phyloP scores from a whole-genome alignment of 2,329 filamentous ascomycete genomes.

The Trichoderma koningiopsis region DNA sequence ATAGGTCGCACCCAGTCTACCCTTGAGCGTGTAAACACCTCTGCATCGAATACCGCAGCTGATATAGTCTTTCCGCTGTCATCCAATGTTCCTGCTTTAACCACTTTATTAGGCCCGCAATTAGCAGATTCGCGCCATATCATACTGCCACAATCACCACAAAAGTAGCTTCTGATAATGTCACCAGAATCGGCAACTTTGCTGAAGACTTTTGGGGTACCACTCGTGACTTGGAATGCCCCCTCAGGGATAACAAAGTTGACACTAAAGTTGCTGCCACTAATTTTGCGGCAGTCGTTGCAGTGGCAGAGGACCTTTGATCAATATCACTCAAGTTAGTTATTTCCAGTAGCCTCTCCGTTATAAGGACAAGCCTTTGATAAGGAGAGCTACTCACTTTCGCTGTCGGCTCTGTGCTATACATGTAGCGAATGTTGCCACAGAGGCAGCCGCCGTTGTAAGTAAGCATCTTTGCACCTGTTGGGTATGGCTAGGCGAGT shows the following conservation, averaged over 20 bases:
- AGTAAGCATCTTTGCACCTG: neutral
- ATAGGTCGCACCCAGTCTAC: neutral
- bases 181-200: neutral
- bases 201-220: neutral
- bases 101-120: neutral
- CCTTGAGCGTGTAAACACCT: conserved; percentile 3
- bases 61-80: neutral
- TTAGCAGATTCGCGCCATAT: neutral
- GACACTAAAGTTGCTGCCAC: conserved; percentile 5
- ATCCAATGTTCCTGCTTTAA: conserved; percentile 7
- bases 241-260: neutral
- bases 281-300: conserved; percentile 6
- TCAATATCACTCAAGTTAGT: neutral
- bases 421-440: conserved; percentile 1
- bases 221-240: neutral
- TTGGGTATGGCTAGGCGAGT: neutral
- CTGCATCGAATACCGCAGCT: neutral
- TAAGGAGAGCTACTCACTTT: neutral
- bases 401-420: neutral
- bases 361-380: neutral
- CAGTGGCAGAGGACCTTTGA: conserved; percentile 5
- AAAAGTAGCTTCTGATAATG: neutral
- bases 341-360: too few relatives aligned
- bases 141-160: neutral
- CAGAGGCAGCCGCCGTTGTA: conserved; percentile 4